Base-by-base conservation (phyloP, 2,329 filamentous ascomycete species). In the Clarireedia hainanense region DNA sequence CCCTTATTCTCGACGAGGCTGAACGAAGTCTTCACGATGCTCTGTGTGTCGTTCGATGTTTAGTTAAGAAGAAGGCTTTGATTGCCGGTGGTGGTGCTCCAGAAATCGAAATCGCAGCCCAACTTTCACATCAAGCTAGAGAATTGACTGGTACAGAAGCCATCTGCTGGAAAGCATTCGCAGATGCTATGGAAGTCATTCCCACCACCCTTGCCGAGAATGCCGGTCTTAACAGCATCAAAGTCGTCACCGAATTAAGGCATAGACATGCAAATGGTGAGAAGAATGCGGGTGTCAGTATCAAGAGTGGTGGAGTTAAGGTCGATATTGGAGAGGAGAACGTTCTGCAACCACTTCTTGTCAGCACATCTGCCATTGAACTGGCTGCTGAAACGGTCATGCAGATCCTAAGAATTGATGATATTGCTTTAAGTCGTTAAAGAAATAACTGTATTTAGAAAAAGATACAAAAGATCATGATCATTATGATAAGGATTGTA, bases 11-110 rank as follows among this genome's bases (percentile, higher is more conserved):
- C 50, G 94, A 99, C 70, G 94, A 99, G 75, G 95, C 94, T 0
- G 94, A 97, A 79, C 89, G 94, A 66, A 94, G 88, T 64, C 81
- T 99, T 55, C 94, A 99, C 79, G 94, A 99, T 68, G 94, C 94
- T 30, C 90, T 97, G 62, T 99, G 94, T 71, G 94, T 97, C 50
- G 91, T 99, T 65, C 88, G 94, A 66, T 99, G 94, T 70, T 76
- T 99, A 59, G 94, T 99, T 65, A 99, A 99, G 84, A 99, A 97
- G 84, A 95, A 95, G 76, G 94, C 94, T n/a, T 83, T 99, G 56
- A 95, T 99, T 67, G 92, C 95, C 14, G 94, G 94, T 72, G 94
- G 94, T 68, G 94, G 94, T 70, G 94, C 94, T 2, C 89, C 94
- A 26, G 94, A 99, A 74, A 95, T 97, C 67, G 91, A 97, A 74